These are phyloP conservation scores for Diaporthe citrichinensis DNA, from an alignment of 2,329 filamentous ascomycete genomes.

Conservation along the genomic window DNA sequence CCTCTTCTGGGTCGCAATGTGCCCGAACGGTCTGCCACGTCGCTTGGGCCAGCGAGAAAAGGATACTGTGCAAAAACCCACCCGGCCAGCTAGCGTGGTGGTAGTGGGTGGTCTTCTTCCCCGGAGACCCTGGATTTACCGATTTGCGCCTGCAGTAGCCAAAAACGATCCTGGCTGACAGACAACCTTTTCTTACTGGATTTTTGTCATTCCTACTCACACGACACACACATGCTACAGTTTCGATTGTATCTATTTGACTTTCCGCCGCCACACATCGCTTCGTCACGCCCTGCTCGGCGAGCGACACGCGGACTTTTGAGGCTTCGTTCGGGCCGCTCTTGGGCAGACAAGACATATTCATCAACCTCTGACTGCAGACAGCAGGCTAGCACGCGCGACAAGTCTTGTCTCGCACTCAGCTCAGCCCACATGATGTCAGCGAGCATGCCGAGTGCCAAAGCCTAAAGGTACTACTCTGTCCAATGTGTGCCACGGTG, in stretches of 20 bases:
- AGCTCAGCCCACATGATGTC: conserved; percentile 32
- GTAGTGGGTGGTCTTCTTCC: conserved; percentile 3
- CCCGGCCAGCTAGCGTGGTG: conserved; percentile 11
- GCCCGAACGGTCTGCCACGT: conserved; percentile 26
- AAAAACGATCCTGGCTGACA: conserved; percentile 10
- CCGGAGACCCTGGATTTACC: conserved; percentile 34
- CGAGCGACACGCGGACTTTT: conserved; percentile 13
- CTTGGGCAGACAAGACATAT: conserved; percentile 25
- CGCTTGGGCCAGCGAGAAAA: conserved; percentile 7
- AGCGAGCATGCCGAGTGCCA: conserved; percentile 10
- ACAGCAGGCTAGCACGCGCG: conserved; percentile 19
- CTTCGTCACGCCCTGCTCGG: conserved; percentile 11
- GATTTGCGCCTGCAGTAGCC: conserved; percentile 16
- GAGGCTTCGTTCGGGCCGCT: conserved; percentile 7
- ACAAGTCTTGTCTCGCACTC: conserved; percentile 25
- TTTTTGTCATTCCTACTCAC: conserved; percentile 4
- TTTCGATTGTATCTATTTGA: conserved; percentile 9
- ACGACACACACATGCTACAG: neutral
- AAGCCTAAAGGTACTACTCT: neutral
- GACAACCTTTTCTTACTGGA: neutral
- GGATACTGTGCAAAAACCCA: conserved; percentile 26
- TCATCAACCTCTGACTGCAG: conserved; percentile 14
- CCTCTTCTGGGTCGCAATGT: conserved; percentile 32
- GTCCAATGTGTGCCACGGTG: too few species aligned
- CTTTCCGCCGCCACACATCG: neutral